These are phyloP conservation scores for Metschnikowia chrysomelidarum DNA, from an alignment of 805 yeast species.

Conservation along the genomic window DNA sequence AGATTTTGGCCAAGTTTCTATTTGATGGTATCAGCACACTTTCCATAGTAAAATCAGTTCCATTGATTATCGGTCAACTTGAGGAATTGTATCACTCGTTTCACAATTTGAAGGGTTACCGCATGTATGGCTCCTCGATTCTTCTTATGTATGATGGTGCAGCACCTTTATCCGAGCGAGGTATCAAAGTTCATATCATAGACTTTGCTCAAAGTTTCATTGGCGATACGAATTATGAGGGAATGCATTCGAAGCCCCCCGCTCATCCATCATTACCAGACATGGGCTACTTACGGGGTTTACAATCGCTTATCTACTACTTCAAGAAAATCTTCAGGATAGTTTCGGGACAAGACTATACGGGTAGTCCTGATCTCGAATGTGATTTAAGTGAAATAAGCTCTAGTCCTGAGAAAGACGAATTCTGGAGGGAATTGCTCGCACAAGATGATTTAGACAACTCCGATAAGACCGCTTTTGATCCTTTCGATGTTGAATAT, in stretches of 20 bases:
- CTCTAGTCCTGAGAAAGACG: constrained; percentile 2
- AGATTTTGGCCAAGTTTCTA: constrained; percentile 69
- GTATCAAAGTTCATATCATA: constrained; percentile 63
- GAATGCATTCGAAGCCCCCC: constrained; percentile 62
- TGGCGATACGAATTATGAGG: constrained; percentile 38
- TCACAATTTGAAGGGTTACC: constrained; percentile 60
- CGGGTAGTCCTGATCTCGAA: constrained; percentile 13
- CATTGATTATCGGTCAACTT: constrained; percentile 59
- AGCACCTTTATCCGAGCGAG: constrained; percentile 9
- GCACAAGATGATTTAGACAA: constrained; percentile 12
- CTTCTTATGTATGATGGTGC: constrained; percentile 86
- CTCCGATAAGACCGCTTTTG: constrained; percentile 3
- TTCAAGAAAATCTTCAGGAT: constrained; percentile 58
- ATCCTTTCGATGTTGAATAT: constrained; percentile 17
- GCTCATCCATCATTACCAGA: constrained; percentile 62
- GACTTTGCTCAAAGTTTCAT: constrained; percentile 95
- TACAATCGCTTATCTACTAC: constrained; percentile 67
- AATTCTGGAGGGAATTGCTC: constrained; percentile 15
- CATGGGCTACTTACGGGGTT: constrained; percentile 81
- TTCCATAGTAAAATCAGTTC: constrained; percentile 66
- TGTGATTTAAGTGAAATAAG: background rate
- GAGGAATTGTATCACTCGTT: constrained; percentile 58
- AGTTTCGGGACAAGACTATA: constrained; percentile 38
- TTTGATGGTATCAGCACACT: constrained; percentile 65
- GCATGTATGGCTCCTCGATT: constrained; percentile 89